Conservation (phyloP, 2,329 filamentous ascomycete species). For the Aspergillus viridinutans region DNA sequence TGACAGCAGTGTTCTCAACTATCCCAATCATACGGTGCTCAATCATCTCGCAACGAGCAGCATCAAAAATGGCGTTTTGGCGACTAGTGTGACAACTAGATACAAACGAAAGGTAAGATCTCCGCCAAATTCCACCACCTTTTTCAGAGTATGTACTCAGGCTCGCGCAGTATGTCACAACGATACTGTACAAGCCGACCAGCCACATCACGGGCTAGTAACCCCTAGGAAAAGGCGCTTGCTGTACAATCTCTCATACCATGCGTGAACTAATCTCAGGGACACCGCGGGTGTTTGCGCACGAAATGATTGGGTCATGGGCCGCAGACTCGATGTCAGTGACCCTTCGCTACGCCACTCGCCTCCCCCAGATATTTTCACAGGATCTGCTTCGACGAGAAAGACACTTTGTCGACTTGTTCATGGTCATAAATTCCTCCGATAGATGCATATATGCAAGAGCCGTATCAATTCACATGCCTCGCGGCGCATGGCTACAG, state of each 20-base stretch:
- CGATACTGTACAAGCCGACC: conserved; percentile 94
- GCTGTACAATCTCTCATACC: not conserved
- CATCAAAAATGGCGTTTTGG: conserved; percentile 93
- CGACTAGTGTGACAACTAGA: conserved; percentile 93
- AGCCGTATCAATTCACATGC: not conserved
- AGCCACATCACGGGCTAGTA: conserved; percentile 35
- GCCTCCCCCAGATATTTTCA: not conserved
- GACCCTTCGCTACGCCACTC: not conserved
- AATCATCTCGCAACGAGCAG: conserved; percentile 97
- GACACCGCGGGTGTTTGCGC: not conserved
- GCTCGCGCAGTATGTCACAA: conserved; percentile 76
- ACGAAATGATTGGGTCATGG: not conserved
- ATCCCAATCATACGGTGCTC: conserved; percentile 94
- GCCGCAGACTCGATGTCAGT: not conserved
- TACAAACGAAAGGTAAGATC: conserved; percentile 74
- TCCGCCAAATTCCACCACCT: not conserved
- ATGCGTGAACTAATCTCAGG: not conserved
- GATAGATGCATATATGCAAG: conserved; percentile 1
- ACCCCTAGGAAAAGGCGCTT: conserved; percentile 1
- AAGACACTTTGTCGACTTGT: not conserved
- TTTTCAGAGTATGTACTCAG: not conserved
- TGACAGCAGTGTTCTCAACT: conserved; percentile 92
- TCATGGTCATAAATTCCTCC: not conserved
- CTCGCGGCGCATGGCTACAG: not conserved
- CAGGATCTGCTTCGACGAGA: not conserved